These are phyloP conservation scores for Strobilomyces echinocephalus DNA, from an alignment of 768 basidiomycete species.

Conservation along the genomic window DNA sequence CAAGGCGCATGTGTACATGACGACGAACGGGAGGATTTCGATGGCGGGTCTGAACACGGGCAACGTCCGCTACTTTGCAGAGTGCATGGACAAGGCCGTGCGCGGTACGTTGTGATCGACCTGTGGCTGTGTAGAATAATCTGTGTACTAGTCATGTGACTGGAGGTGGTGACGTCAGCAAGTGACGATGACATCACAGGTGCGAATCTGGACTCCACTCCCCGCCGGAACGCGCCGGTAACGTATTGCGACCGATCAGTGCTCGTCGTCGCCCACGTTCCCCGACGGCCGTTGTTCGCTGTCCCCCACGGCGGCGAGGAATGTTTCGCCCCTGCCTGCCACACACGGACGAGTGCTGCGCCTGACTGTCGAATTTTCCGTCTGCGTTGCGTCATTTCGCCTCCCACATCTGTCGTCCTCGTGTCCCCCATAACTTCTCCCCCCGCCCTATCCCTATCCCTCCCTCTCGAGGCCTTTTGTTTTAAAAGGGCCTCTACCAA, in stretches of 20 bases:
- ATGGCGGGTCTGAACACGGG: slow-evolving; percentile 87
- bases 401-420: slow-evolving; percentile 22
- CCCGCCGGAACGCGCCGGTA: slow-evolving; percentile 23
- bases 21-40: slow-evolving; percentile 82
- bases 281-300: slow-evolving; percentile 13
- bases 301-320: slow-evolving; percentile 9
- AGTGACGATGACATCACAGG: slow-evolving; percentile 31
- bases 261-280: slow-evolving; percentile 22
- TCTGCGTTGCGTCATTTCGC: slow-evolving; percentile 22
- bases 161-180: slow-evolving; percentile 22
- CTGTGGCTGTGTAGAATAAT: slow-evolving; percentile 17
- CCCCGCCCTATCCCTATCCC: slow-evolving; percentile 23
- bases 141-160: not conserved
- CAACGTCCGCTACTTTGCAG: slow-evolving; percentile 77
- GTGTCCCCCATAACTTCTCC: slow-evolving; percentile 25
- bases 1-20: slow-evolving; percentile 80
- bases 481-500: slow-evolving; percentile 14
- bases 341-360: slow-evolving; percentile 16
- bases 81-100: slow-evolving; percentile 62
- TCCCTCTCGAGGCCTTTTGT: slow-evolving; percentile 18
- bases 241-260: slow-evolving; percentile 18
- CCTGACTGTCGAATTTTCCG: slow-evolving; percentile 8
- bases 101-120: slow-evolving; percentile 38
- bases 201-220: slow-evolving; percentile 19
- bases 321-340: slow-evolving; percentile 6